Percentiles rank a stretch among this genome's conserved stretches.
Conservation (phyloP, 257 asterid species). For the Solanum virginianum region DNA sequence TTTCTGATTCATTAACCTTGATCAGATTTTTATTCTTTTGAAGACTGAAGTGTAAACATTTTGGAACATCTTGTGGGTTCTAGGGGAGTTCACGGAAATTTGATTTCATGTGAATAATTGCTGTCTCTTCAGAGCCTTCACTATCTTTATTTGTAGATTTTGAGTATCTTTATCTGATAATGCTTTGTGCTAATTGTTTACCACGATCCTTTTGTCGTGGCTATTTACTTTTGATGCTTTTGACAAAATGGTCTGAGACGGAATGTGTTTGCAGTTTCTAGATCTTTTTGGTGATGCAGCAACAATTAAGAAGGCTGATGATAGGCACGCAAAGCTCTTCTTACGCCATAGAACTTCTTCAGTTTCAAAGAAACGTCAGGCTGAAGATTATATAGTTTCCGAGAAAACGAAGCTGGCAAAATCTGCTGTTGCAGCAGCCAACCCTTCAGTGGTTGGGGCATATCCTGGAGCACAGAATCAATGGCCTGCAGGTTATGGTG, state of each 20-base stretch:
- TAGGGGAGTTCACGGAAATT: not conserved
- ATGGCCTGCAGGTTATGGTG: slow-evolving; percentile 80
- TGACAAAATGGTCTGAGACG: not conserved
- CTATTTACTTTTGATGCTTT: not conserved
- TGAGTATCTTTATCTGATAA: not conserved
- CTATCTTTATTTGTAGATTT: not conserved
- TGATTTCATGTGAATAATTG: not conserved
- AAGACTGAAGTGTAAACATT: not conserved
- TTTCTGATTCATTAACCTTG: not conserved
- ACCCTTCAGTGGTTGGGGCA: slow-evolving; percentile 55
- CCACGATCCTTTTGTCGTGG: not conserved
- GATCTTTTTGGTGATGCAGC: slow-evolving; percentile 82
- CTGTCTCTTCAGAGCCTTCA: not conserved
- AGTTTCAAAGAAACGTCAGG: slow-evolving; percentile 79
- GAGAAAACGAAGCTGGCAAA: slow-evolving; percentile 67
- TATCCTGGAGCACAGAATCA: slow-evolving; percentile 68
- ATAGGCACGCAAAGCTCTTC: slow-evolving; percentile 79
- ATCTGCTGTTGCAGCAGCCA: slow-evolving; percentile 40
- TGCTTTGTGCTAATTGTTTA: not conserved
- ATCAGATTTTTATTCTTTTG: not conserved
- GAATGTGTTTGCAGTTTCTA: slow-evolving; percentile 57
- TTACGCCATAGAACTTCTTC: slow-evolving; percentile 62
- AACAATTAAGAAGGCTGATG: slow-evolving; percentile 63
- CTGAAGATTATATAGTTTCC: slow-evolving; percentile 74
- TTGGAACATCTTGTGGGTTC: not conserved